Evolutionary conservation across 2,329 filamentous ascomycete species (phyloP).

Genomic region (Botryosphaeria dothidea): DNA sequence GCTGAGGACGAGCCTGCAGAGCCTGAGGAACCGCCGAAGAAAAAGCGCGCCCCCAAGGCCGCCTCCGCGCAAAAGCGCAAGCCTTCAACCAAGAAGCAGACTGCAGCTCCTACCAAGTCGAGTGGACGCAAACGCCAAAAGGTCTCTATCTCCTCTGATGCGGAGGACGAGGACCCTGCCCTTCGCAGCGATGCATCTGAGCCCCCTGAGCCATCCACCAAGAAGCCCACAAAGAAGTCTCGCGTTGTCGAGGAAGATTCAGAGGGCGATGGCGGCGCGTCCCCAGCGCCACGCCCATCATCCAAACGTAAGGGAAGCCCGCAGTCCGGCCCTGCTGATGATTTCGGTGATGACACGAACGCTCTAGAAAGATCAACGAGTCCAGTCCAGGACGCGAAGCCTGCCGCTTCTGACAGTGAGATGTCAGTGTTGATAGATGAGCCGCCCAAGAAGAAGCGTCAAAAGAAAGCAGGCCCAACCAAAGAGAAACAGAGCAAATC

Average conservation of each 20-base stretch:
- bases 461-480: slow-evolving; percentile 33
- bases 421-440: slow-evolving; percentile 80
- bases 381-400: neutral
- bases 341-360: neutral
- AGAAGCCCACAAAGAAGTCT: slow-evolving; percentile 14
- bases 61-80: slow-evolving; percentile 2
- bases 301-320: neutral
- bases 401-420: slow-evolving; percentile 59
- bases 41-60: neutral
- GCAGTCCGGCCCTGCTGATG: neutral
- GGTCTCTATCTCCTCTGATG: slow-evolving; percentile 29
- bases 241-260: neutral
- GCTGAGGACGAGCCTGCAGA: slow-evolving; percentile 21
- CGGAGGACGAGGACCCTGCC: slow-evolving; percentile 25
- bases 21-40: neutral
- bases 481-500: slow-evolving; percentile 28
- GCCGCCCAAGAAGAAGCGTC: slow-evolving; percentile 56
- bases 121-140: slow-evolving; percentile 35
- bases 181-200: slow-evolving; percentile 20
- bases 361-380: neutral
- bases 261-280: neutral
- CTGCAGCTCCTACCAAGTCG: slow-evolving; percentile 29
- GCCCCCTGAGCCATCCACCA: slow-evolving; percentile 10
- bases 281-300: neutral
- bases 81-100: slow-evolving; percentile 28